phyloP scores from a whole-genome alignment of 164 flowering plant genomes.

The Warburgia ugandensis region DNA sequence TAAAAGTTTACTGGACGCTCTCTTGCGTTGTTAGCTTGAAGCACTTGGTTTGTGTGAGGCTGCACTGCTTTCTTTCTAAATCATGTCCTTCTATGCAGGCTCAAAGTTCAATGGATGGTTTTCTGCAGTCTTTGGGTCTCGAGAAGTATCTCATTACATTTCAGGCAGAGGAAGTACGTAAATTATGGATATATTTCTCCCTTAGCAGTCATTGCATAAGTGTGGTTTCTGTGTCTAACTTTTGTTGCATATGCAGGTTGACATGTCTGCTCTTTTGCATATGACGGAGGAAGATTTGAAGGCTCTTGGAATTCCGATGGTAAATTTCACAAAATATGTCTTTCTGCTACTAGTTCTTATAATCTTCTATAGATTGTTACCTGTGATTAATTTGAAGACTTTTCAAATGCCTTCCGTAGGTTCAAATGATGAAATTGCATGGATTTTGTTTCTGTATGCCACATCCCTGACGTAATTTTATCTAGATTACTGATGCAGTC shows the following conservation, averaged over 20 bases:
- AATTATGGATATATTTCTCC: not conserved
- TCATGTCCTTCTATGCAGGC: constrained; percentile 34
- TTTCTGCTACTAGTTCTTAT: not conserved
- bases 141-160: constrained; percentile 77
- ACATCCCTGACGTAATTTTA: too few relatives aligned
- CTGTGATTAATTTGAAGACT: not conserved
- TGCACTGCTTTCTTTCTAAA: constrained; percentile 4
- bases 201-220: not conserved
- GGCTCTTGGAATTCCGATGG: constrained; percentile 93
- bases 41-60: too few relatives aligned
- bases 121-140: constrained; percentile 77
- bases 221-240: not conserved
- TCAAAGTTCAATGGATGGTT: constrained; percentile 53
- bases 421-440: too few relatives aligned
- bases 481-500: not conserved
- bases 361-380: not conserved
- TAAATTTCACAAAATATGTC: constrained; percentile 15
- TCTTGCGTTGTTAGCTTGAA: too few relatives aligned
- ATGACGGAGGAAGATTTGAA: constrained; percentile 91
- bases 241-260: constrained; percentile 36
- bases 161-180: constrained; percentile 87
- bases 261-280: constrained; percentile 83
- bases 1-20: too few relatives aligned
- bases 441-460: too few relatives aligned
- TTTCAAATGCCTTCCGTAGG: not conserved